Evolutionary conservation across 352 stramenopile genomes (phyloP).

Genomic region (Thalassiosira livingstoniorum): DNA sequence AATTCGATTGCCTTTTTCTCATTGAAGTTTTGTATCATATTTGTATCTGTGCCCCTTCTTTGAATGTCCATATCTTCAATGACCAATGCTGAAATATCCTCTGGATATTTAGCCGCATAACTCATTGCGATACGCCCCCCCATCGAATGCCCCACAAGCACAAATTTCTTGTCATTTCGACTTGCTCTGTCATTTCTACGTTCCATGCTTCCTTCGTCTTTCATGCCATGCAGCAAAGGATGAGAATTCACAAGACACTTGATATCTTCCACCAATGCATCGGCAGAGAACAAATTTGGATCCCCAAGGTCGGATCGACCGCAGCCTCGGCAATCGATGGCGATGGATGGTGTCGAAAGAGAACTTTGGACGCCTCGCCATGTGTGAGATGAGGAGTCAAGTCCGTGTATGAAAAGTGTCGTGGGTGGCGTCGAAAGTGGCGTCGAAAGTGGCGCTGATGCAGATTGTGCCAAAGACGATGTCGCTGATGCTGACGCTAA

Average conservation of each 20-base stretch:
- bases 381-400: slow-evolving; percentile 62
- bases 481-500: no score
- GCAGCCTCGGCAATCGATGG: slow-evolving; percentile 53
- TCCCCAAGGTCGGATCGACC: slow-evolving; percentile 33
- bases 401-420: slow-evolving; percentile 51
- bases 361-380: slow-evolving; percentile 34
- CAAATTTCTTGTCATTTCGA: slow-evolving; percentile 27
- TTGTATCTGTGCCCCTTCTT: slow-evolving; percentile 7
- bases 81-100: slow-evolving; percentile 37
- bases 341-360: slow-evolving; percentile 25
- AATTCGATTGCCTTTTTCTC: slow-evolving; percentile 19
- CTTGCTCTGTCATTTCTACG: no score
- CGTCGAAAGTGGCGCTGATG: no score
- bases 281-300: slow-evolving; percentile 32
- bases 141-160: slow-evolving; percentile 55
- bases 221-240: not conserved
- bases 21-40: slow-evolving; percentile 34
- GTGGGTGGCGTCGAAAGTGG: no score
- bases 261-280: slow-evolving; percentile 49
- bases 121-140: slow-evolving; percentile 47
- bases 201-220: no score
- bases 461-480: no score
- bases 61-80: slow-evolving; percentile 67
- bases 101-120: slow-evolving; percentile 53
- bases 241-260: slow-evolving; percentile 16